These are phyloP conservation scores for Musa schizocarpa DNA, from an alignment of 176 grass and related monocot species.

Conservation along the genomic window DNA sequence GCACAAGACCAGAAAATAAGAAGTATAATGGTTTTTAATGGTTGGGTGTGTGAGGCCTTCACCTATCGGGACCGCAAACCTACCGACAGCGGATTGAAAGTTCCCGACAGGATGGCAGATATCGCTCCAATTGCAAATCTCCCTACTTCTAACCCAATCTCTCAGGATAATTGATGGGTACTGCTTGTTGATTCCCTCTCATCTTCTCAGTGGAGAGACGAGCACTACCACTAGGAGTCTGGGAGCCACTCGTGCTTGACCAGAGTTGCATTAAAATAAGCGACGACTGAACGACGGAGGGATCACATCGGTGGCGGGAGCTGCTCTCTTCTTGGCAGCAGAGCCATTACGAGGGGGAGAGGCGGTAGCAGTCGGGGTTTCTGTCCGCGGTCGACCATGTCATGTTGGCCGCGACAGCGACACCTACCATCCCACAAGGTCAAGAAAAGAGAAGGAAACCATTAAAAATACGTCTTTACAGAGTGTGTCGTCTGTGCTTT, in stretches of 20 bases:
- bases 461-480: neutral
- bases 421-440: neutral
- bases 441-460: neutral
- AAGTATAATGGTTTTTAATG: constrained; percentile 9
- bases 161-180: neutral
- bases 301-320: constrained; percentile 1
- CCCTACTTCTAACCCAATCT: neutral
- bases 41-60: neutral
- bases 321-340: neutral
- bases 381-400: constrained; percentile 1
- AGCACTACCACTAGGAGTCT: no score
- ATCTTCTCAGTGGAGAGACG: no score
- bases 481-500: neutral
- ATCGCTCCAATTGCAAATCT: neutral
- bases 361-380: neutral
- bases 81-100: constrained; percentile 11
- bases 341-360: neutral
- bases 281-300: neutral
- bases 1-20: neutral
- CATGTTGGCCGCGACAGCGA: neutral
- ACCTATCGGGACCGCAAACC: constrained; percentile 2
- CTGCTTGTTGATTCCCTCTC: neutral
- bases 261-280: constrained; percentile 1
- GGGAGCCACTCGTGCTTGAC: no score
- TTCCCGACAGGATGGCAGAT: constrained; percentile 6